Base-by-base conservation (phyloP, 768 basidiomycete genomes). In the Suillus weaverae region DNA sequence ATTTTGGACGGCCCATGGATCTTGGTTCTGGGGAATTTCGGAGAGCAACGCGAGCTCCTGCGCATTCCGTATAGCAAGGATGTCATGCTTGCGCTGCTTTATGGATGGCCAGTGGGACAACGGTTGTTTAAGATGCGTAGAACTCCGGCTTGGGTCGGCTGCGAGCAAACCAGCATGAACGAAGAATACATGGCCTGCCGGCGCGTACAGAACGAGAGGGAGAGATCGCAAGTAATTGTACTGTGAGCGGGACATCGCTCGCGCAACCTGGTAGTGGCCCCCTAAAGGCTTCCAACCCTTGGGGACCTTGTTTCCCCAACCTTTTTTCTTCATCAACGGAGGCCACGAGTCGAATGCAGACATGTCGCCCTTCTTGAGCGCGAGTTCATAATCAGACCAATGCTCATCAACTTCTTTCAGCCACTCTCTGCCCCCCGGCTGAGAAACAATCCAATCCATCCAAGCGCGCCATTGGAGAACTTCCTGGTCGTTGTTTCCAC, bases 401-500 rank as follows among this genome's bases (percentile, higher is more conserved):
- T 75, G 72, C 2, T 70, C 67, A 56, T 85, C 83, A n/a, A 86
- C 66, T 13, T 81, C 70, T 9, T 74, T 66, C 7, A 95, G 81
- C 88, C 92, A 95, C 32, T 79, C 71, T 32, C 61, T 71, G 1
- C 81, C 83, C 8, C 71, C 76, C 0, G 80, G 76, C 32, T 83
- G 72, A 9, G 75, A 66, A 16, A 75, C 66, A 63, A 96, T 86
- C 93, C 94, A 97, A 20, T 90, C 81, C 60, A 92, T 84, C 94
- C 94, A 99, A 2, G 83, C 79, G 32, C 88, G 83, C 96, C 96
- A 97, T 77, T 97, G 91, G 53, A 98, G 83, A 51, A 95, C 86
- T 67, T 84, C 84, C 76, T 98, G 94, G 78, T 99, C 96, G 72
- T 98, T 94, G 74, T 99, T 99, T 0, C 97, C 96, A 36, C 96